These are phyloP conservation scores for Trametes hirsuta DNA, from an alignment of 1,284 basidiomycete genomes.

Conservation along the genomic window DNA sequence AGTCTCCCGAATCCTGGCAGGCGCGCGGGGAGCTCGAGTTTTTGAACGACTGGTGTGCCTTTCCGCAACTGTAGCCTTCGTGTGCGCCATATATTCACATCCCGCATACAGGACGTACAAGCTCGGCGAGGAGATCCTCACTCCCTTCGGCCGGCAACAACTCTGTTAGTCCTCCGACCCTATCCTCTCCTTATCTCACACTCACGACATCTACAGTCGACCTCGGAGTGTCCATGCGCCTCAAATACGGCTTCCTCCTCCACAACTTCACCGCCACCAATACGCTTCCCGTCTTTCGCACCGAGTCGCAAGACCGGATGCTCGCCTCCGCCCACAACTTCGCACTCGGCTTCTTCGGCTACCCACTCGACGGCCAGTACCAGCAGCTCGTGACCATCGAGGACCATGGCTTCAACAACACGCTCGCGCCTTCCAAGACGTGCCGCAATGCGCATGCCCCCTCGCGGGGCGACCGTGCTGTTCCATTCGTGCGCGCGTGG, in stretches of 20 bases:
- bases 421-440: slow-evolving; percentile 75
- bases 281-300: slow-evolving; percentile 83
- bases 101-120: slow-evolving; percentile 69
- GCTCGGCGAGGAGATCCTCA: slow-evolving; percentile 79
- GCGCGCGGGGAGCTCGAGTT: slow-evolving; percentile 68
- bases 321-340: slow-evolving; percentile 83
- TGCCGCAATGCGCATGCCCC: slow-evolving; percentile 60
- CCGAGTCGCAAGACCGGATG: slow-evolving; percentile 89
- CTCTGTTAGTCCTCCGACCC: slow-evolving; percentile 47
- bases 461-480: slow-evolving; percentile 57
- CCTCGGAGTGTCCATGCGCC: slow-evolving; percentile 69
- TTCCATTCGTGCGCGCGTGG: slow-evolving; percentile 65
- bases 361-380: slow-evolving; percentile 78
- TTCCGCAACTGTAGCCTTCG: slow-evolving; percentile 11
- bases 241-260: slow-evolving; percentile 82
- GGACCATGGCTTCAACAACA: slow-evolving; percentile 75
- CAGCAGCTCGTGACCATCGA: slow-evolving; percentile 84
- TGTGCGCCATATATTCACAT: slow-evolving; percentile 1
- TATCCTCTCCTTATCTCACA: not conserved
- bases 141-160: slow-evolving; percentile 83
- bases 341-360: slow-evolving; percentile 87
- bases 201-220: slow-evolving; percentile 49
- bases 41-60: slow-evolving; percentile 71
- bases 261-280: slow-evolving; percentile 80
- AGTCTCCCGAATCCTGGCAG: slow-evolving; percentile 57